Evolutionary conservation across 2,329 filamentous ascomycete genomes (phyloP), one percentile per base, ranked within the genome.

Genomic region (Colletotrichum sansevieriae): DNA sequence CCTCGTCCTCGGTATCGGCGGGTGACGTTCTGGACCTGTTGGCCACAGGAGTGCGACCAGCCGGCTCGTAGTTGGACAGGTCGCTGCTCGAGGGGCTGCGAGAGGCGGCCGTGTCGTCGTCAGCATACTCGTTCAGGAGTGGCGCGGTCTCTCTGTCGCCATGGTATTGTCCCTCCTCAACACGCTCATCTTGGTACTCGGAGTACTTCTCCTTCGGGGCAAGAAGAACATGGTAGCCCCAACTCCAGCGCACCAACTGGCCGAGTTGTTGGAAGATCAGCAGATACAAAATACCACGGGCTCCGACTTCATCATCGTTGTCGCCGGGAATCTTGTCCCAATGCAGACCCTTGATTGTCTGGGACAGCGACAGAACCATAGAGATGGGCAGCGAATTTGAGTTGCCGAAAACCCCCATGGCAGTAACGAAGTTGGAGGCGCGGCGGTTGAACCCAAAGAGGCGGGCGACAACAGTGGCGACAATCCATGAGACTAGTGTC

Each of bases 341-440:
- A 78, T 98, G 95, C 37, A 99, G 85, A 6, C 96, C 96, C 74
- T 91, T 90, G 65, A 99, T 86, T 0, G 96, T 99, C 77, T 97
- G 92, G 13, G 95, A 97, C 11, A 99, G 87, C 9, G 95, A 98
- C 65, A 98, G 88, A 71, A 99, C 94, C 64, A 99, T 89, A 0
- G 96, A 99, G 70, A 99, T 98, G 0, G 96, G 96, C 20, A 99
- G 87, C 18, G 96, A 98, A 81, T 99, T 99, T 39, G 95, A 98
- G 79, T 99, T 99, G 74, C 95, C 96, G 78, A 99, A 99, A 56
- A 98, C 87, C 43, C 93, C 95, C 96, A 99, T 99, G 61, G 96
- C 96, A 37, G 94, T 92, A 47, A 99, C 92, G 76, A 99, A 99
- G 82, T 99, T 99, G 72, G 91, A 88, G 47, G 94, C 92, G 71